These are phyloP conservation scores for Cladophialophora immunda DNA, from an alignment of 2,329 filamentous ascomycete genomes.

Conservation along the genomic window DNA sequence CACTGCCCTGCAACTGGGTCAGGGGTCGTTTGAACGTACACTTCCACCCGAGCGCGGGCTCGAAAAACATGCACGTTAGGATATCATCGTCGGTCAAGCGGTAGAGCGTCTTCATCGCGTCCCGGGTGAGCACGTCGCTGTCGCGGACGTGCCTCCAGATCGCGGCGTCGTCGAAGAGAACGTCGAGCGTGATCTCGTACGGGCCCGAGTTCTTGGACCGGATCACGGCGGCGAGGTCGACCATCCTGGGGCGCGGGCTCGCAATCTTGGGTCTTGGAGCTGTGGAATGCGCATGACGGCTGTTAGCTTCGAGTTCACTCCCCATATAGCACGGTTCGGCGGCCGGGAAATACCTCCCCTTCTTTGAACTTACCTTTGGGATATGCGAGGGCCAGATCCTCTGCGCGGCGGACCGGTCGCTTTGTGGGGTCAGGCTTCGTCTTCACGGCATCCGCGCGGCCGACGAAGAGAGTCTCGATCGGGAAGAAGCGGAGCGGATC, in stretches of 20 bases:
- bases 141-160: constrained; percentile 49
- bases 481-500: constrained; percentile 31
- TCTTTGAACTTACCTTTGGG: neutral
- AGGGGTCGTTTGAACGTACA: constrained; percentile 51
- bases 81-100: constrained; percentile 36
- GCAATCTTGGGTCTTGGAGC: neutral
- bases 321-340: too few species aligned
- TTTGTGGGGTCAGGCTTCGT: neutral
- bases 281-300: neutral
- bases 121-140: constrained; percentile 47
- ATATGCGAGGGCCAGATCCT: neutral
- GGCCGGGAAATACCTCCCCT: too few species aligned
- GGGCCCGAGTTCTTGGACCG: constrained; percentile 63
- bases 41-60: constrained; percentile 59
- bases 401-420: neutral
- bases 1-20: constrained; percentile 33
- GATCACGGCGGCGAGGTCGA: constrained; percentile 52
- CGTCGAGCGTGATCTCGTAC: constrained; percentile 62
- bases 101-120: constrained; percentile 43
- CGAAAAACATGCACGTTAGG: constrained; percentile 52
- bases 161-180: constrained; percentile 54
- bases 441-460: neutral
- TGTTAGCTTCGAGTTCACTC: neutral
- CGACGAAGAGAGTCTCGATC: constrained; percentile 9
- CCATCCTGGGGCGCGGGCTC: neutral